phyloP scores from a whole-genome alignment of 805 yeast species.

The Blastobotrys chiropterorum region DNA sequence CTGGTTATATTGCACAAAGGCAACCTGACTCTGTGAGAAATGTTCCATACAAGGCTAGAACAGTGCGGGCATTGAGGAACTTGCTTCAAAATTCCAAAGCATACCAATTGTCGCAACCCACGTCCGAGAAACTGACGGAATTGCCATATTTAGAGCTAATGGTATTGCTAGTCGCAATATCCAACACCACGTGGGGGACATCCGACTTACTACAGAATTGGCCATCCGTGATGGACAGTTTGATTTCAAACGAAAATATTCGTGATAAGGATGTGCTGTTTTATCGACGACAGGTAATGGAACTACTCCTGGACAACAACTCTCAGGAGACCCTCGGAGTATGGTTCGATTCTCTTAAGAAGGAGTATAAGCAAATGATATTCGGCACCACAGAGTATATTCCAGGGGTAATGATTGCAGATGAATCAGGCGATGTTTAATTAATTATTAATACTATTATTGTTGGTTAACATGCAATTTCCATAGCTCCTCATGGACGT shows the following conservation, averaged over 20 bases:
- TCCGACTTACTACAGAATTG: conserved; percentile 24
- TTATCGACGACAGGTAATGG: conserved; percentile 15
- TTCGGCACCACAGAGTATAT: conserved; percentile 10
- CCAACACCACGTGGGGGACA: conserved; percentile 21
- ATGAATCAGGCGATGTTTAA: conserved; percentile 8
- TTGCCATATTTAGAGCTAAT: conserved; percentile 26
- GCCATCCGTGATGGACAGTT: conserved; percentile 27
- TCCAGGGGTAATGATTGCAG: conserved; percentile 9
- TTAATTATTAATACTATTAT: background rate
- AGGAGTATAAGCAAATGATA: conserved; percentile 11
- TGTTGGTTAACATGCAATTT: conserved; percentile 10
- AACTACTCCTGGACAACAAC: conserved; percentile 9
- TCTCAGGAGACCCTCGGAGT: conserved; percentile 9
- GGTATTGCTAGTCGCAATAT: conserved; percentile 23
- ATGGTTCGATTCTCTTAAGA: conserved; percentile 15
- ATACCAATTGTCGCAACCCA: conserved; percentile 19
- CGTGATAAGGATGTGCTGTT: conserved; percentile 14
- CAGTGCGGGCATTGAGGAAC: conserved; percentile 24
- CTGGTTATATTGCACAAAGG: conserved; percentile 19
- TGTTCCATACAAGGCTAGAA: conserved; percentile 23
- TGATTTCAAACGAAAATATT: conserved; percentile 23
- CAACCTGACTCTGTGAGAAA: conserved; percentile 16
- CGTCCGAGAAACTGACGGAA: conserved; percentile 18
- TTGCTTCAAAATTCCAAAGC: conserved; percentile 19
- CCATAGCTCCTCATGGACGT: conserved; percentile 23